Evolutionary conservation across 176 grass and related monocot species (phyloP).

Genomic region (Triticum aestivum): IWGSC_CS_RefSeq_v2.1 NC_057808.1:460120177-460120676

Average conservation of each 20-base stretch:
- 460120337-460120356: constrained; percentile 26
- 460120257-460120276: not conserved
- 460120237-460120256: too few relatives aligned
- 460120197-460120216: too few relatives aligned
- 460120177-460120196: too few relatives aligned
- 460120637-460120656: not conserved
- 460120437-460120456: not conserved
- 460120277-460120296: constrained; percentile 18
- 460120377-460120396: not conserved
- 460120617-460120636: not conserved
- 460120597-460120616: not conserved
- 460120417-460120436: not conserved
- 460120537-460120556: not conserved
- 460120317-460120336: not conserved
- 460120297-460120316: not conserved
- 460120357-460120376: constrained; percentile 50
- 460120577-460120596: not conserved
- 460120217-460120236: too few relatives aligned
- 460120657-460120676: constrained; percentile 12
- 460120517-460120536: not conserved
- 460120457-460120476: not conserved
- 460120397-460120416: not conserved
- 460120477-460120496: not conserved
- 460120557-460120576: not conserved
- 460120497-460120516: not conserved